These are phyloP conservation scores for Trametes punicea DNA, from an alignment of 768 basidiomycete species.

Conservation along the genomic window DNA sequence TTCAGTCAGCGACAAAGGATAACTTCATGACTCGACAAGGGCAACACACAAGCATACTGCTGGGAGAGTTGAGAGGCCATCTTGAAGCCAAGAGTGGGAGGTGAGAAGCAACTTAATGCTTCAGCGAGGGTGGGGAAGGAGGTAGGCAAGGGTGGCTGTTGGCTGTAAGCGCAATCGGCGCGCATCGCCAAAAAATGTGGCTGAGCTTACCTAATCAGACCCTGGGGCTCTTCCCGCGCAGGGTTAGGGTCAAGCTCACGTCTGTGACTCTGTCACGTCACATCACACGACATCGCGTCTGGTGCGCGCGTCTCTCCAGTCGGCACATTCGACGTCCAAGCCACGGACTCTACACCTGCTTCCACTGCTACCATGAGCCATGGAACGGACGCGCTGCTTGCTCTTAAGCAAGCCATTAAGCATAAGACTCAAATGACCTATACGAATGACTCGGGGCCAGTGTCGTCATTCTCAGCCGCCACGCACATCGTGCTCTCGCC, in stretches of 20 bases:
- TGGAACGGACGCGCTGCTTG: constrained; percentile 47
- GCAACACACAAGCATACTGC: constrained; percentile 80
- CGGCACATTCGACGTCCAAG: not conserved
- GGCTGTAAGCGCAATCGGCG: constrained; percentile 12
- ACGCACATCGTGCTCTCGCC: constrained; percentile 62
- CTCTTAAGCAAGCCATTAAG: constrained; percentile 62
- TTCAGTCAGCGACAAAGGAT: constrained; percentile 23
- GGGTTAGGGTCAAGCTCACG: not conserved
- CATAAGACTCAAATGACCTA: constrained; percentile 50
- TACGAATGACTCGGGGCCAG: constrained; percentile 37
- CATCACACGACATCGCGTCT: not conserved
- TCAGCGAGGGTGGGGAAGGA: constrained; percentile 35
- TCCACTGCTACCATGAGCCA: constrained; percentile 5
- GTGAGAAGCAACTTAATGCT: constrained; percentile 82
- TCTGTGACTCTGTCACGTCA: constrained; percentile 1
- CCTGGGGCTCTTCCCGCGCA: not conserved
- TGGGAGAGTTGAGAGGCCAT: constrained; percentile 77
- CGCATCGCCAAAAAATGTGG: constrained; percentile 19
- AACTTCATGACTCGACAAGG: not conserved
- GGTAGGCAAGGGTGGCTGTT: constrained; percentile 16
- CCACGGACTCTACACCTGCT: not conserved
- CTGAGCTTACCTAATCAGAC: not conserved
- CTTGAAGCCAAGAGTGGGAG: constrained; percentile 28
- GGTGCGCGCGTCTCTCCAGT: not conserved
- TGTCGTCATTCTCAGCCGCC: constrained; percentile 49